Base-by-base conservation (phyloP, 192 early-diverging fungal genomes). In the Pilaira anomala region DNA sequence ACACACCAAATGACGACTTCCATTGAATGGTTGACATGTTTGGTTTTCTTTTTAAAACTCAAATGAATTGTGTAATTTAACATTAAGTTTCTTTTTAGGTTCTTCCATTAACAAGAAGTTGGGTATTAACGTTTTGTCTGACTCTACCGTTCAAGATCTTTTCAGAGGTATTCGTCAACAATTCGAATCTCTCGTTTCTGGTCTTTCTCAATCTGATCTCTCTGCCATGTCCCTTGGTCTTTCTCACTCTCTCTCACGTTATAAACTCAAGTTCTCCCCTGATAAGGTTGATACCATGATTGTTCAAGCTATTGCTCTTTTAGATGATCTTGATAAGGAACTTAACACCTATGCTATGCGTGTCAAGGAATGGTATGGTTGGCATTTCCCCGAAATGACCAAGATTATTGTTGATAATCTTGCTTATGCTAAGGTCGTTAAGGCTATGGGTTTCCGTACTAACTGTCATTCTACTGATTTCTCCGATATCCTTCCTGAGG, bases 251-350 rank as follows among this genome's bases (percentile, higher is more conserved):
- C 89, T 97, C 48, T 99, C 97, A 19, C 92, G 97, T 36, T 96
- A 97, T 81, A 97, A 97, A 83, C 92, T 99, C 80, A 99, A 99
- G 82, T 99, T 99, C 86, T 91, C 88, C 44, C 93, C 95, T 65
- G 97, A 99, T 82, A 99, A 97, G 87, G 94, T 97, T 12, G 97
- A 99, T 83, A 99, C 95, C 41, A 99, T 99, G 97, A 96, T 98
- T 75, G 93, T 97, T 57, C 97, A 99, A 83, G 94, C 97, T 7
- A 98, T 98, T 76, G 88, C 81, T 70, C 82, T 99, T 53, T 80
- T 99, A 75, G 98, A 99, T 75, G 94, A 98, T 74, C 85, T 99
- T 60, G 98, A 99, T 79, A 99, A 99, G 86, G 98, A 99, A 69
- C 86, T 99, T 77, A 99, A 99, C 85, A 97, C 94, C 39, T 76